Evolutionary conservation across 2,329 filamentous ascomycete genomes (phyloP).

Genomic region (Aspergillus puulaauensis): DNA sequence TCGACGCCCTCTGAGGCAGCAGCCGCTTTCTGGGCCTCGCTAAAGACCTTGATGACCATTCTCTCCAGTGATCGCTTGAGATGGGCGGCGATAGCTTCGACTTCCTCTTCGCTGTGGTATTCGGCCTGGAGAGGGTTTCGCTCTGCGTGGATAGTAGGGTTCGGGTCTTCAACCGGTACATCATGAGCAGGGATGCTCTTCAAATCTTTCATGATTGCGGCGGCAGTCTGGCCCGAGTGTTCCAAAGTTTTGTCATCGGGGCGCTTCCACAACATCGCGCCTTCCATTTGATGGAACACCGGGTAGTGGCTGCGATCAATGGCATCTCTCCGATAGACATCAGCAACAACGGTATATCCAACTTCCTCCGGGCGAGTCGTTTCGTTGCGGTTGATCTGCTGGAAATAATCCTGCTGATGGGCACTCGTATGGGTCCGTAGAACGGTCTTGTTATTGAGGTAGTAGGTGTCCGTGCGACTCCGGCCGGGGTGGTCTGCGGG

Average conservation of each 20-base stretch:
- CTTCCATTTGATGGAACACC: constrained; percentile 98
- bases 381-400: constrained; percentile 54
- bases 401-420: constrained; percentile 84
- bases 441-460: constrained; percentile 80
- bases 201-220: constrained; percentile 68
- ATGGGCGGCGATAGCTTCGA: constrained; percentile 78
- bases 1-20: constrained; percentile 55
- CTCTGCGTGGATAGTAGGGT: constrained; percentile 72
- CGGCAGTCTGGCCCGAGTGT: constrained; percentile 48
- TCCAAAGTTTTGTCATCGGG: constrained; percentile 33
- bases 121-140: constrained; percentile 77
- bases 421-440: constrained; percentile 92
- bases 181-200: constrained; percentile 69
- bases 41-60: constrained; percentile 87
- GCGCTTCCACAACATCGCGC: constrained; percentile 84
- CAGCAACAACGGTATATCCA: constrained; percentile 87
- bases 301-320: constrained; percentile 95
- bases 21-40: constrained; percentile 68
- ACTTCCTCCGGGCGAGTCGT: constrained; percentile 42
- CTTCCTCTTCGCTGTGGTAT: constrained; percentile 72
- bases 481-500: constrained; percentile 84
- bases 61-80: constrained; percentile 86
- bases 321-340: constrained; percentile 93
- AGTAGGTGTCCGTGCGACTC: constrained; percentile 89
- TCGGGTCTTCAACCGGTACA: constrained; percentile 78